A percentile compares a stretch with the other conserved stretches of the same genome.
Conservation (phyloP, 768 basidiomycete genomes). For the Agaricus subrufescens region DNA sequence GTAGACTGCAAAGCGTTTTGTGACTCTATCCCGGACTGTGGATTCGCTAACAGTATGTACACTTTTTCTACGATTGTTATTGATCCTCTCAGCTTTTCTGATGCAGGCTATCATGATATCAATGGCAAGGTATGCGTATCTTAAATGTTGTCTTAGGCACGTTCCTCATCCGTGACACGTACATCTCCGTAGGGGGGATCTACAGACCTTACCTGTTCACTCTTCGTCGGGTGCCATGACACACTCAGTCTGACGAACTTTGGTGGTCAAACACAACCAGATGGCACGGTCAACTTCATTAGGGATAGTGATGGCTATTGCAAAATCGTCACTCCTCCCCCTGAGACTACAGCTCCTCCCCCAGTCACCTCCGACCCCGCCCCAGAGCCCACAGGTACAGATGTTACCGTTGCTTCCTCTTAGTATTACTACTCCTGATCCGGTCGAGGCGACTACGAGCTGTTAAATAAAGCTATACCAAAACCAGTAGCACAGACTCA, state of each 20-base stretch:
- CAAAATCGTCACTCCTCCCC: slow-evolving; percentile 15
- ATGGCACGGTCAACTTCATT: slow-evolving; percentile 38
- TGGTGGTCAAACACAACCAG: slow-evolving; percentile 40
- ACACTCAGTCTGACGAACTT: slow-evolving; percentile 31
- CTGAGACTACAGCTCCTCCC: too few species aligned
- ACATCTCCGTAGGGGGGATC: slow-evolving; percentile 28
- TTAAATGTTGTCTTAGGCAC: background rate
- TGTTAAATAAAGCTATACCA: too few species aligned
- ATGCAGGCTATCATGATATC: slow-evolving; percentile 29
- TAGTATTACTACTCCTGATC: too few species aligned
- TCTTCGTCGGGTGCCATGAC: slow-evolving; percentile 35
- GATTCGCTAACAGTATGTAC: slow-evolving; percentile 27
- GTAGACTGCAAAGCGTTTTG: slow-evolving; percentile 32
- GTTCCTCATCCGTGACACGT: background rate
- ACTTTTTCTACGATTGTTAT: background rate
- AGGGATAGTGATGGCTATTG: slow-evolving; percentile 38
- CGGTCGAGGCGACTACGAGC: too few species aligned
- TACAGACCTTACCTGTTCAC: slow-evolving; percentile 38
- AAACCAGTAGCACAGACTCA: too few species aligned
- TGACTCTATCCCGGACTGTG: slow-evolving; percentile 23
- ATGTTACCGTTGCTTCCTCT: too few species aligned
- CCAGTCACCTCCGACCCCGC: too few species aligned
- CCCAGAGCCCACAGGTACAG: too few species aligned
- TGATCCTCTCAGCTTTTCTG: background rate
- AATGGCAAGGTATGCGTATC: slow-evolving; percentile 25